Base-by-base conservation (phyloP, 1,284 basidiomycete genomes). In the Hypsizygus ulmarius region DNA sequence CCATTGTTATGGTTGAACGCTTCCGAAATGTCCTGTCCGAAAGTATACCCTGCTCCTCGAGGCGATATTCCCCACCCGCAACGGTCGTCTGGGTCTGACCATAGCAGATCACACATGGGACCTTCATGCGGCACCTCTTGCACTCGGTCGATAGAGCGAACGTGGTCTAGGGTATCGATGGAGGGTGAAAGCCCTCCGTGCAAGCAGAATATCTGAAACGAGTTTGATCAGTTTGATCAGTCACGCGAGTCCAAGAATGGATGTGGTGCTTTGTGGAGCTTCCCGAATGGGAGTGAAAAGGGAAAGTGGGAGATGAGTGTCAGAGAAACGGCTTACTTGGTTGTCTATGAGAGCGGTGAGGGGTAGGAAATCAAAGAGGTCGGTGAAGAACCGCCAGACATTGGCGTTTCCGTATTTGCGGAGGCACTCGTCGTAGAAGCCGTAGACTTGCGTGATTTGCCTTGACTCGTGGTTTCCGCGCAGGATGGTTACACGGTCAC, bases 31-130 rank as follows among this genome's bases (percentile, higher is more conserved):
- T 99, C 97, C 69, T 99, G 96, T 18, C 97, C 97, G 65, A 99
- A 99, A 7, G 96, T 99, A 72, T 98, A 99, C 6, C 97, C 97
- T 30, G 97, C 97, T 57, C 97, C 97, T 68, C 97, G 89, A 35
- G 97, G 97, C 60, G 93, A 97, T 64, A 99, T 98, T 30, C 97
- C 97, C 97, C 97, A 99, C 41, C 97, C 97, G 68, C 94, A 97
- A 48, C 97, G 88, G 73, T 99, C 96, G 67, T 99, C 96, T 33
- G 96, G 96, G 73, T 99, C 96, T 47, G 95, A 98, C 96, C 96
- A 99, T 47, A 99, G 81, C 47, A 99, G 77, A 71, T 99, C 96
- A 65, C 96, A 99, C 96, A 99, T 98, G 11, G 96, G 96, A 4
- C 96, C 96, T 72, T 99, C 96, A 69, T 99, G 96, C 5, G 96